Evolutionary conservation across 129 eudicot species (phyloP), one percentile per base, ranked within the genome.

Genomic region (Apium graveolens): DNA sequence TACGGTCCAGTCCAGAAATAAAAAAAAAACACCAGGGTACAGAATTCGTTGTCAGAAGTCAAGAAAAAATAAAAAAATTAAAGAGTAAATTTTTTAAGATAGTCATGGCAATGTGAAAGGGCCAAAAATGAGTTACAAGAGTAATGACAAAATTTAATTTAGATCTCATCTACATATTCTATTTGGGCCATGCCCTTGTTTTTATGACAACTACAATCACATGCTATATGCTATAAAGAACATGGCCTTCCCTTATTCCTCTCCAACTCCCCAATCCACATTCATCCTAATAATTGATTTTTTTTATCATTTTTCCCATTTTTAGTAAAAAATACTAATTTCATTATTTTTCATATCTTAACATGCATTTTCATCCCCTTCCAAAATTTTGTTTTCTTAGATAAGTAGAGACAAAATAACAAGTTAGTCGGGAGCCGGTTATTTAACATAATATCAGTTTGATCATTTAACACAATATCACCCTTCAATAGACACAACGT

Each of bases 161-260:
- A 31, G 72, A 66, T 66, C 72, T 66, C 38, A 66, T 66, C 37
- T 60, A 60, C 68, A 66, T 66, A 66, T 66, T 66, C 34, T 60
- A 60, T 60, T 60, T 60, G 68, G 68, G 32, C 68, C 68, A 60
- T 60, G 68, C 68, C 68, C 68, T 60, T 60, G 26, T 60, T 60
- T 60, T 60, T 2, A 60, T 60, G 68, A 26, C 68, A 60, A 60
- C 68, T 14, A 60, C 68, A 60, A 10, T 60, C 68, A 60, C 68
- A 60, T 60, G 68, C 32, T n/a, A 24, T 57, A 57, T 26, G 32
- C 68, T 60, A 60, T n/a, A 60, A 60, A 26, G 68, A 60, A 60
- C 68, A 60, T 60, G 68, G 68, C 68, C 68, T 60, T 26, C 6
- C 68, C 68, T 60, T 60, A n/a, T 60, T 60, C 68, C 68, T 3